A percentile compares a stretch with the other conserved stretches of the same genome.
Evolutionary conservation across 2,329 filamentous ascomycete species (phyloP).

Genomic region (Aspergillus ustus): DNA sequence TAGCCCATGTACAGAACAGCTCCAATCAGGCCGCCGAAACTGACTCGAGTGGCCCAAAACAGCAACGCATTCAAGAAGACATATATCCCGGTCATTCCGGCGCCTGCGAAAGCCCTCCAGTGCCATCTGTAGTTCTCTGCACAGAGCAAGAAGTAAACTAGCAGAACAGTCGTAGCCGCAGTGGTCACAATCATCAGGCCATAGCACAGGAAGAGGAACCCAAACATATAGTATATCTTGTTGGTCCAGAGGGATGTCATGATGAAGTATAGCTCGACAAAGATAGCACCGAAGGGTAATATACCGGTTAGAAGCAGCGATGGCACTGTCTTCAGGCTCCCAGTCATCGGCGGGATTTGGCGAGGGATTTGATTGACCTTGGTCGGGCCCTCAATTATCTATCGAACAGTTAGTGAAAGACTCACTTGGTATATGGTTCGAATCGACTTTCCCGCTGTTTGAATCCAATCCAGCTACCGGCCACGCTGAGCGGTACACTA

Average conservation of each 20-base stretch:
- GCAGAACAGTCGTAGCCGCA: slow-evolving; percentile 86
- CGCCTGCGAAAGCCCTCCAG: slow-evolving; percentile 91
- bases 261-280: slow-evolving; percentile 98
- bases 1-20: slow-evolving; percentile 94
- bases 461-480: slow-evolving; percentile 93
- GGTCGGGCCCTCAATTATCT: slow-evolving; percentile 76
- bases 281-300: slow-evolving; percentile 93
- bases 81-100: slow-evolving; percentile 87
- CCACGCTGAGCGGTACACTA: slow-evolving; percentile 86
- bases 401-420: slow-evolving; percentile 18
- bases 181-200: slow-evolving; percentile 96
- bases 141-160: slow-evolving; percentile 96
- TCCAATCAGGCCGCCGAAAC: slow-evolving; percentile 80
- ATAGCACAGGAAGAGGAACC: slow-evolving; percentile 97
- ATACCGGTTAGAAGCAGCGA: slow-evolving; percentile 92
- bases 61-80: slow-evolving; percentile 90
- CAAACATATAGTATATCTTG: slow-evolving; percentile 99
- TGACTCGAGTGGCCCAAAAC: slow-evolving; percentile 88
- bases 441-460: slow-evolving; percentile 58
- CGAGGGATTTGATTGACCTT: slow-evolving; percentile 97
- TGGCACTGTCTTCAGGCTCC: slow-evolving; percentile 83
- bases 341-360: slow-evolving; percentile 84
- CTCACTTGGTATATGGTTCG: not conserved
- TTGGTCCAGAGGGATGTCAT: slow-evolving; percentile 99
- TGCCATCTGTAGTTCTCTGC: slow-evolving; percentile 99